Base-by-base conservation (phyloP, 1,139 yeast genomes). In the Insectozyma bohioensis region DNA sequence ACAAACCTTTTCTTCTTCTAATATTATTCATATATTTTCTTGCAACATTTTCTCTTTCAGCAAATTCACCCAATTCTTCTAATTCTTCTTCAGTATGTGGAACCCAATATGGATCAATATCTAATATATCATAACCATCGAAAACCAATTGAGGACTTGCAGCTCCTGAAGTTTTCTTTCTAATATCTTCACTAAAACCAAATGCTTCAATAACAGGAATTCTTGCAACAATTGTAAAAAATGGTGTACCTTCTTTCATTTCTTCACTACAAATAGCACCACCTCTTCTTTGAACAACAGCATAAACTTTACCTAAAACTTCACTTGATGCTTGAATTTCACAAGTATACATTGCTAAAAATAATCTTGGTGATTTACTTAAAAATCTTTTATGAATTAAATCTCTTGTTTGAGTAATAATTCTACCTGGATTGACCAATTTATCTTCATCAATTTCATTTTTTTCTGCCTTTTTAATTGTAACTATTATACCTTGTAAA, bases 21-120 rank as follows among this genome's bases (percentile, higher is more conserved):
- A 92, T 78, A 20, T 64, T 66, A 42, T 86, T 87, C 83, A 92
- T 85, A 54, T 92, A 92, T 48, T 72, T 69, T 54, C 95, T 74
- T 0, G 97, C 97, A 39, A 88, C 68, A 52, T 92, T 92, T 49
- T 88, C 97, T 49, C 86, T 75, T 49, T 94, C 98, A 0, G 97
- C 96, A 46, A 78, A 75, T 45, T 87, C 96, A 18, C 98, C 99
- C 30, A 86, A 66, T 40, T 88, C 95, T 54, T 92, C 98, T 31
- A 92, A 62, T 54, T 94, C 98, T 56, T 88, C 97, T 49, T 86
- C 97, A 0, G 98, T 94, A 5, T 92, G 86, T n/a, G 99, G 98
- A 9, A 92, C 95, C 99, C 99, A 94, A 69, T 84, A 94, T 24
- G 99, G 99, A 63, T 94, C 97, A 45, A 85, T 77, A 42, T 87